Base-by-base conservation (phyloP, 2,329 filamentous ascomycete species). In the Sphaceloma murrayae region DNA sequence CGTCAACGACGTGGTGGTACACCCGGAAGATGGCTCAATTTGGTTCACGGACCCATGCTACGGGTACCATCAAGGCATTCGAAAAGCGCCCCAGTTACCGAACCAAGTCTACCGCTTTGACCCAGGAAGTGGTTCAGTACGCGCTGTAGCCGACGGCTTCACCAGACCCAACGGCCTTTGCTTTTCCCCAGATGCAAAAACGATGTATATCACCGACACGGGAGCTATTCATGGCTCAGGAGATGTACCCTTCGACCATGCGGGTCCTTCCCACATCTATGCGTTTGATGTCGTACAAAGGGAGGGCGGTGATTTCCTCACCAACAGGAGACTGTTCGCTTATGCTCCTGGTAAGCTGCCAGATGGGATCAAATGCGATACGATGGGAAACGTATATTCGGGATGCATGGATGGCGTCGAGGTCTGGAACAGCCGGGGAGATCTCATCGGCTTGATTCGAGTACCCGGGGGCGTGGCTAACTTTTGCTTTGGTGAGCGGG, bases 91-190 rank as follows among this genome's bases (percentile, higher is more conserved):
- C 0, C 68, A 67, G 0, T 54, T 78, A 3, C 70, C 64, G 4
- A 72, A 71, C 48, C 75, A 78, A 50, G 71, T 78, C 0, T 80
- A 79, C 54, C 69, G 73, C 2, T 68, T 71, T 31, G 67, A 73
- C 34, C 63, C 67, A 1, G 52, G 48, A 0, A 77, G 69, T 0
- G 70, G 70, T 1, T 67, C 67, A 0, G 58, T 77, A 2, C 65
- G 66, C 0, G 68, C 70, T 0, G 73, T 74, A 3, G 74, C 74
- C 0, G 74, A 78, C 49, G 72, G 66, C 0, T 73, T 78, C 43
- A 61, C 53, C 0, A 60, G 67, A 33, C 72, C 72, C 0, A 78
- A 78, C 45, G 75, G 74, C 5, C 56, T 78, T 27, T 66, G 65
- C 0, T 77, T 77, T 51, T 73, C 70, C 0, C 73, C 71, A 0